Percentiles rank a stretch among this genome's conserved stretches.
These are phyloP conservation scores for Boletus speciosus DNA, from an alignment of 768 basidiomycete genomes.

Conservation along the genomic window DNA sequence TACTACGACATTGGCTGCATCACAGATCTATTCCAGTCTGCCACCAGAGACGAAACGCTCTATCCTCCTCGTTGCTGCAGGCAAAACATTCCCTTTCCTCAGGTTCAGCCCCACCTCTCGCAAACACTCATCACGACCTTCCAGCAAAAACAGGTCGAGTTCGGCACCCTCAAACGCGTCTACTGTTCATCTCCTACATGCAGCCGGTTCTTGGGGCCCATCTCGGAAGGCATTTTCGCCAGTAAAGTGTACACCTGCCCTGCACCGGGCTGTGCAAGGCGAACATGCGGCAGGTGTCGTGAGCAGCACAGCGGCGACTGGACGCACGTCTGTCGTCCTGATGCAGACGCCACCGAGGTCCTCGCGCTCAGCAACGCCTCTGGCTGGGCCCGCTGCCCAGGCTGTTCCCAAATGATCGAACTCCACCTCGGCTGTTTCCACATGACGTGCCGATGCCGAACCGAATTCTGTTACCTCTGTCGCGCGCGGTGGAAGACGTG, in stretches of 20 bases:
- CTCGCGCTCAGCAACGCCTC: slow-evolving; percentile 23
- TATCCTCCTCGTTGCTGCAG: slow-evolving; percentile 42
- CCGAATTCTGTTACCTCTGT: slow-evolving; percentile 47
- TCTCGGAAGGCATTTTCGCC: slow-evolving; percentile 25
- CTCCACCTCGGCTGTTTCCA: slow-evolving; percentile 38
- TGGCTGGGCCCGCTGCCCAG: slow-evolving; percentile 40
- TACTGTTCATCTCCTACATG: slow-evolving; percentile 37
- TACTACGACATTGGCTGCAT: slow-evolving; percentile 35
- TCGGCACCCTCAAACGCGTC: slow-evolving; percentile 33
- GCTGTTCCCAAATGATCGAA: slow-evolving; percentile 38
- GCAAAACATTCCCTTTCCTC: slow-evolving; percentile 25
- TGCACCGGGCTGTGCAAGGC: slow-evolving; percentile 14
- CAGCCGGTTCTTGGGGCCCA: slow-evolving; percentile 36
- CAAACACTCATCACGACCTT: slow-evolving; percentile 18
- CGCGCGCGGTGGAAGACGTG: slow-evolving; percentile 62
- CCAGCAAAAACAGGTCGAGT: slow-evolving; percentile 29
- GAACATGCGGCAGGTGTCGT: slow-evolving; percentile 28
- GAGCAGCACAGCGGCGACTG: slow-evolving; percentile 20
- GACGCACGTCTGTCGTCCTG: slow-evolving; percentile 25
- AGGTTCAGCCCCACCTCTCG: slow-evolving; percentile 25
- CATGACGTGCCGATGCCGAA: slow-evolving; percentile 39
- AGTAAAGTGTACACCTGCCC: slow-evolving; percentile 19
- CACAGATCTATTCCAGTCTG: slow-evolving; percentile 32
- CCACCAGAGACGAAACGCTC: slow-evolving; percentile 37
- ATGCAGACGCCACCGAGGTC: slow-evolving; percentile 24